Evolutionary conservation across 2,329 filamentous ascomycete genomes (phyloP), one percentile per base, ranked within the genome.

Genomic region (Ophiostoma novo-ulmi): DNA sequence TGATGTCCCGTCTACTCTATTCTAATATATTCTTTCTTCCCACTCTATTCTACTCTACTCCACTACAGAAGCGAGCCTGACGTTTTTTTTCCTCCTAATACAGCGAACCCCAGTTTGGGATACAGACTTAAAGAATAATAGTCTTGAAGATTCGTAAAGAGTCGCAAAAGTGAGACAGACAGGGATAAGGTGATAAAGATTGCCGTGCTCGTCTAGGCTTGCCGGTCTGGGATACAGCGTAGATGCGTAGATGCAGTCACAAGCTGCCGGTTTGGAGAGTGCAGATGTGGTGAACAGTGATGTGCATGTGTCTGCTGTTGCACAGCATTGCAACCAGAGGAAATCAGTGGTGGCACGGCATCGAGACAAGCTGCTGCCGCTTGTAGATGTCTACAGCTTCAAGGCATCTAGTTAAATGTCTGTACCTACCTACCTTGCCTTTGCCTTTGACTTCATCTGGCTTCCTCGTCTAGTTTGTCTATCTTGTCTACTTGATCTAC

Each of bases 191-290:
- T 58, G 22, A 26, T 26, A 58, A 58, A 20, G 38, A 48, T 70
- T 77, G 76, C 73, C 74, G 75, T 79, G 75, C 75, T 81, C 80
- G 78, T 79, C 78, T 79, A 80, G 71, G 75, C 77, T 78, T 81
- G 74, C 80, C 80, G 75, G 77, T 78, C 78, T 80, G 75, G 80
- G 80, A 77, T 11, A 22, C 17, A 39, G 36, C 22, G 52, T 22
- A 26, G 11, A 63, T 17, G 58, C 26, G 58, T 58, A 26, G 52
- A 63, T 35, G 58, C 13, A 63, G 58, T 63, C 44, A 48, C 44
- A 48, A 48, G n/a, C 44, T 48, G 17, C 44, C 44, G 44, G 20
- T 48, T 48, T 31, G 52, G 8, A 58, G 5, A 58, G n/a, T 58
- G 52, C 52, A 58, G 52, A 58, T 58, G 52, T 14, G n/a, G 52